Evolutionary conservation across 106 monocot species (phyloP).

Genomic region (Dendrobium chrysotoxum): DNA sequence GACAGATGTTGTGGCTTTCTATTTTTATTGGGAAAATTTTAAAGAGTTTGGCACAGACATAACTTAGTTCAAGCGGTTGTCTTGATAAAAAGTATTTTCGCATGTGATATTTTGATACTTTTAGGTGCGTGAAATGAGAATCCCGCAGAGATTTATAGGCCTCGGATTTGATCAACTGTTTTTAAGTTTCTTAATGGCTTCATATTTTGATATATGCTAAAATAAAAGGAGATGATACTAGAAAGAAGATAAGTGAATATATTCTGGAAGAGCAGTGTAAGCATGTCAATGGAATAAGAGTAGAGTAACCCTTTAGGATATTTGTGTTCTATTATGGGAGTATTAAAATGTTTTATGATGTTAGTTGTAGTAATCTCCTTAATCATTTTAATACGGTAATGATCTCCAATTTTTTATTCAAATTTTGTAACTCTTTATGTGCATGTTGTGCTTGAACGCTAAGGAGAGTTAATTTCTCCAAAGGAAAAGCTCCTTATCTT

Average conservation of each 20-base stretch:
- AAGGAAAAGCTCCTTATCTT: not conserved
- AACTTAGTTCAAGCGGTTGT: not conserved
- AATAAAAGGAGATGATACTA: not conserved
- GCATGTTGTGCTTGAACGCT: not conserved
- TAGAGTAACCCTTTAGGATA: not conserved
- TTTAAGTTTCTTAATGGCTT: not conserved
- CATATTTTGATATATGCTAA: not conserved
- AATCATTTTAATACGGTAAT: not conserved
- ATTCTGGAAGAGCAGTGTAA: not conserved
- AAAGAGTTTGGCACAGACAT: not conserved
- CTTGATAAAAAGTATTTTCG: not conserved
- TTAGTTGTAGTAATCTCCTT: not conserved
- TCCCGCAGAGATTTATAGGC: not conserved
- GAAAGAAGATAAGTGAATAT: not conserved
- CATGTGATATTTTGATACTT: not conserved
- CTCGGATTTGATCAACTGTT: not conserved
- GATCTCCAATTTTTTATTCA: not conserved
- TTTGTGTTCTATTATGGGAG: not conserved
- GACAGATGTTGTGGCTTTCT: not conserved
- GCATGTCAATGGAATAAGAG: not conserved
- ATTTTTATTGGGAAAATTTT: not conserved
- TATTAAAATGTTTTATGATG: not conserved
- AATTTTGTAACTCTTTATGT: not conserved
- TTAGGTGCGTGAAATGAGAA: not conserved
- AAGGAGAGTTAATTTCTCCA: not conserved